Base-by-base conservation (phyloP, 106 monocot species). In the Gastrodia elata region DNA sequence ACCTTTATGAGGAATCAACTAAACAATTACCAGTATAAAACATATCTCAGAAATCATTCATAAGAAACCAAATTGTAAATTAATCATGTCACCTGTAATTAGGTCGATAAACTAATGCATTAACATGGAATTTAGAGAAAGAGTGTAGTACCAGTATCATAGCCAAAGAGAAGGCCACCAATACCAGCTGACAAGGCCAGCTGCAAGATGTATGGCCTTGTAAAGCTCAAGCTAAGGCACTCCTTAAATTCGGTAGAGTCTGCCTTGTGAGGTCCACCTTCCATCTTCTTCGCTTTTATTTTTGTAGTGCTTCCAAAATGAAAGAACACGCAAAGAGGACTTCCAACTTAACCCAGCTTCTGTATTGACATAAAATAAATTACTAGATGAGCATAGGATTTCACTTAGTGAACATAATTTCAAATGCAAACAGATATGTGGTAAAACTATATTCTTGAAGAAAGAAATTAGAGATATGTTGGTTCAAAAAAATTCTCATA, bases 91-190 rank as follows among this genome's bases (percentile, higher is more conserved):
- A 52, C 30, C 32, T 8, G 28, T 30, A 61, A 30, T 27, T 32
- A 61, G 27, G 27, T 61, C 10, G 9, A 61, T 22, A 61, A 28
- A 27, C 32, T 28, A 32, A 61, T 32, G 36, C 36, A 18, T n/a
- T n/a, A 67, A 1, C 14, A 67, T 38, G 27, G n/a, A 67, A 20
- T 5, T 37, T 16, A 33, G 14, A 69, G 69, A 13, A 40, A 32
- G 2, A 30, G 61, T 41, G n/a, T 0, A 32, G 16, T 84, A 93
- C 93, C 93, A 57, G 93, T 93, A 71, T 93, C 89, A 58, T 93
- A 93, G 57, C 93, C 93, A 43, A 93, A 93, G 39, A 93, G 89
- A 8, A 89, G 81, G 30, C 93, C 93, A 46, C 93, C 89, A 33
- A 93, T 89, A 34, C 93, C 93, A 48, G 93, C 93, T 65, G 93